Base-by-base conservation (phyloP, 345 rosid species). In the Linum tenue region DNA sequence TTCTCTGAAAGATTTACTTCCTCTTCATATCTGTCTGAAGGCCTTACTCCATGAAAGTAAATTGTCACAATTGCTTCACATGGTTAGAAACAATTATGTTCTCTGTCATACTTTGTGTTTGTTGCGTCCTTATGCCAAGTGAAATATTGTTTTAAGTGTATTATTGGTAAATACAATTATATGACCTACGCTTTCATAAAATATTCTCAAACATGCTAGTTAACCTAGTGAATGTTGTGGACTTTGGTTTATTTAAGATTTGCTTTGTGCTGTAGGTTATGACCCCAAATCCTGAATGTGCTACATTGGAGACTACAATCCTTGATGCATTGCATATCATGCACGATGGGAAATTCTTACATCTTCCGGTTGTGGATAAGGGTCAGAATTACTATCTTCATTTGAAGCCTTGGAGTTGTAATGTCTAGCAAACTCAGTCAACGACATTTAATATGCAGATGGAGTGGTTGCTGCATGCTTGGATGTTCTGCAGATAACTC, bases 281-380 rank as follows among this genome's bases (percentile, higher is more conserved):
- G 99, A 91, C 99, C 0, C 83, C 87, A 2, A 95, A 89, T 64
- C 98, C 99, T 0, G 96, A 95, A 77, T 86, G 88, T 74, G 97
- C 79, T 7, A 79, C 80, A 8, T 7, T 95, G 12, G 99, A 91
- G 69, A 86, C 91, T 11, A 82, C 96, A 16, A 86, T 91, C 67
- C 91, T 95, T 38, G 99, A 95, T 15, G 97, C 98, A 14, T 78
- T 91, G 82, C 99, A 91, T 71, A 67, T 78, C 63, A 95, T 91
- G 99, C 98, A 95, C 74, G 98, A 89, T 39, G 97, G 98, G 56
- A 95, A 95, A 80, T 91, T 95, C 72, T 78, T 95, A 62, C 99
- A 95, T 80, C 97, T 95, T 70, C 99, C 99, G 1, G 88, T 95
- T 38, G 35, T 89, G 39, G 96, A 89, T 68, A 89, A 81, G 81